phyloP scores from a whole-genome alignment of 257 asterid genomes.

The Nicotiana obtusifolia region DNA sequence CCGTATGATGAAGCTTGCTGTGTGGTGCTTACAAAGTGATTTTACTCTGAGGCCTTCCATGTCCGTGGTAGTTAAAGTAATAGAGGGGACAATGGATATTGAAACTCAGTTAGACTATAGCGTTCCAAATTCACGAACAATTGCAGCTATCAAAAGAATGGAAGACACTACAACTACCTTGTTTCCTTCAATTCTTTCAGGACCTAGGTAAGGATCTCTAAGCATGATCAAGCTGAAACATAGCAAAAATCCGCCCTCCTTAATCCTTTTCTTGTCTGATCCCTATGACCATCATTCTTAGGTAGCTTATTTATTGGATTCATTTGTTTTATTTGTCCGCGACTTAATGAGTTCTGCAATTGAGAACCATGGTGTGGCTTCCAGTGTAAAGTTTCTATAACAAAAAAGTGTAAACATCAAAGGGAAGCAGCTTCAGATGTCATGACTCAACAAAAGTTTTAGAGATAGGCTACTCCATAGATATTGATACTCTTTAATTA shows the following conservation, averaged over 20 bases:
- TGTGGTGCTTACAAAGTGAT: constrained; percentile 25
- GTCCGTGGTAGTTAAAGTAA: constrained; percentile 24
- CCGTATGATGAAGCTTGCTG: constrained; percentile 15
- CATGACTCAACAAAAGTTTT: not conserved
- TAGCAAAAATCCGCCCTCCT: not conserved
- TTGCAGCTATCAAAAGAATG: constrained; percentile 2
- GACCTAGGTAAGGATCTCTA: constrained; percentile 5
- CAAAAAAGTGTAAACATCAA: not conserved
- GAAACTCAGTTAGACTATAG: not conserved
- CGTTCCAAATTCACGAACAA: not conserved
- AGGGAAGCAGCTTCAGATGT: not conserved
- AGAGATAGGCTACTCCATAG: not conserved
- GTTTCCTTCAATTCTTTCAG: constrained; percentile 12
- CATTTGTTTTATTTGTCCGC: not conserved
- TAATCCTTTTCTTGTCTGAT: not conserved
- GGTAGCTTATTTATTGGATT: not conserved
- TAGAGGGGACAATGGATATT: constrained; percentile 16
- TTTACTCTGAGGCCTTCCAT: constrained; percentile 22
- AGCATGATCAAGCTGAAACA: not conserved
- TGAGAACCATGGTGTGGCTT: not conserved
- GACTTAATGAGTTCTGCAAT: not conserved
- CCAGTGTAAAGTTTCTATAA: not conserved
- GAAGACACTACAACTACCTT: not conserved
- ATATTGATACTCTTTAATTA: not conserved
- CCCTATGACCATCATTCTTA: not conserved